These are phyloP conservation scores for Leishmania tropica DNA, from an alignment of 208 protist genomes.

Conservation along the genomic window DNA sequence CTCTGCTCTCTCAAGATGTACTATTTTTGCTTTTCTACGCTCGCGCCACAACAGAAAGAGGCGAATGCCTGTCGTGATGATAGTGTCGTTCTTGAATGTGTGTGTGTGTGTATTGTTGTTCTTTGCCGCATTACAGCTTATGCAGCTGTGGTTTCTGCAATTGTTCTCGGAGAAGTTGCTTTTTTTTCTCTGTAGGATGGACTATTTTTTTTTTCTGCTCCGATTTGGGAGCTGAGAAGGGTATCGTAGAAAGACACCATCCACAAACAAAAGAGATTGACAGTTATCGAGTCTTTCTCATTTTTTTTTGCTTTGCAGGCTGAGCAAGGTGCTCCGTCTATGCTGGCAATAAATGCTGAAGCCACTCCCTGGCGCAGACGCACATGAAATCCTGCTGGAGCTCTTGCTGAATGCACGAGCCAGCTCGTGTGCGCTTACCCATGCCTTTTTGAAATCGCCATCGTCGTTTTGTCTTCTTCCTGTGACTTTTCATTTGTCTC, in stretches of 20 bases:
- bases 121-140: neutral
- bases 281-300: neutral
- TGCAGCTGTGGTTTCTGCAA: neutral
- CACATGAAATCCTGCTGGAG: neutral
- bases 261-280: neutral
- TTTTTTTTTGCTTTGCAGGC: neutral
- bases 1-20: neutral
- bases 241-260: neutral
- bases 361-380: neutral
- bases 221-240: neutral
- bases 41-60: neutral
- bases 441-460: neutral
- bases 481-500: neutral
- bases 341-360: neutral
- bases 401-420: neutral
- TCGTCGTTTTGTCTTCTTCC: neutral
- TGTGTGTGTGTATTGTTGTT: neutral
- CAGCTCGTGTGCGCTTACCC: neutral
- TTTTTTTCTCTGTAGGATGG: neutral
- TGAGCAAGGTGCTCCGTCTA: neutral
- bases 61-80: neutral
- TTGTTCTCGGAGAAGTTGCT: no score
- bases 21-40: neutral
- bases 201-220: slow-evolving; percentile 8
- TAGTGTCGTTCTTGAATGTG: neutral